Conservation (phyloP, 164 flowering plant species). For the Malania oleifera region DNA sequence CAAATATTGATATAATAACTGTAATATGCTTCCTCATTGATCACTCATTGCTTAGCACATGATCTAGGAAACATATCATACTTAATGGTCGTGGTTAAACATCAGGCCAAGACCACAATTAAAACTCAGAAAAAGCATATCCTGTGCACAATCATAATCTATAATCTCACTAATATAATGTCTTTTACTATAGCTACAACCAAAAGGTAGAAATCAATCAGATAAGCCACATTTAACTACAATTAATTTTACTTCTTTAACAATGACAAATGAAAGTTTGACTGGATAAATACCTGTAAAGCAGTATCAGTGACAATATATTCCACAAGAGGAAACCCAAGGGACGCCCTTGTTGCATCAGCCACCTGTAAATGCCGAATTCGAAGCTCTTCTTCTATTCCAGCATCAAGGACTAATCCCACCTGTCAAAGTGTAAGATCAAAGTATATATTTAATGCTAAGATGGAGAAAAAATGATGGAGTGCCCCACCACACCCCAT, state of each 20-base stretch:
- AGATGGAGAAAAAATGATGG: too few relatives aligned
- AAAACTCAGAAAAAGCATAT: too few relatives aligned
- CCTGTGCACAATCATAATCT: too few relatives aligned
- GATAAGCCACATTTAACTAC: background rate
- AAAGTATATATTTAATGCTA: background rate
- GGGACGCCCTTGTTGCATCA: slow-evolving; percentile 87
- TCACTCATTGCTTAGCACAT: too few relatives aligned
- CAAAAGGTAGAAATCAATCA: background rate
- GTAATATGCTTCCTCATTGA: background rate
- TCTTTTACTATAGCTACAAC: background rate
- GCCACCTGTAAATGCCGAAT: slow-evolving; percentile 79
- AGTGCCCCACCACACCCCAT: background rate
- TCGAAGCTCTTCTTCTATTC: slow-evolving; percentile 73
- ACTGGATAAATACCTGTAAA: slow-evolving; percentile 37
- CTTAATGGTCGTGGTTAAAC: too few relatives aligned
- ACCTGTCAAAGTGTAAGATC: slow-evolving; percentile 40
- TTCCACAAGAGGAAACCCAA: slow-evolving; percentile 78
- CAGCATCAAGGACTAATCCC: slow-evolving; percentile 84
- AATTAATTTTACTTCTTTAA: background rate
- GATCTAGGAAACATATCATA: too few relatives aligned
- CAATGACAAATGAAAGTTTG: too few relatives aligned
- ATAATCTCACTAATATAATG: too few relatives aligned
- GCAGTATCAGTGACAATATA: slow-evolving; percentile 71
- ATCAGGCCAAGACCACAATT: too few relatives aligned
- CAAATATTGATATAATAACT: background rate